A percentile compares a stretch with the other conserved stretches of the same genome.
Conservation (phyloP, 139 green algal genomes). For the Marvania coccoides region DNA sequence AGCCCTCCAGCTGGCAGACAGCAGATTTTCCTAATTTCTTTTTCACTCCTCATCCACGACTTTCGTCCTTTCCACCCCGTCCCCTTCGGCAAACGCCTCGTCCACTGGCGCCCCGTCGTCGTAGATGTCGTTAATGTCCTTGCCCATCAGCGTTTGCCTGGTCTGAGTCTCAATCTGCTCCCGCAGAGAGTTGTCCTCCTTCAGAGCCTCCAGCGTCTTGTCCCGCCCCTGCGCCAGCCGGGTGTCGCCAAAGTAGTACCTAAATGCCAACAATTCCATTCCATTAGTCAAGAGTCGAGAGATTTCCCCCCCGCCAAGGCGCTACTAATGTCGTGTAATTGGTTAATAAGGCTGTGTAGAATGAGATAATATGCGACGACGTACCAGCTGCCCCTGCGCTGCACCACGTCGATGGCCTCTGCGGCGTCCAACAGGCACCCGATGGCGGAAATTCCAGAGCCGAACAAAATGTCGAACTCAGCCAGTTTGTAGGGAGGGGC, state of each 20-base stretch:
- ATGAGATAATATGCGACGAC: no score
- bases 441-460: conserved; percentile 43
- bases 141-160: conserved; percentile 15
- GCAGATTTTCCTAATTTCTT: neutral
- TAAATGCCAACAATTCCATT: neutral
- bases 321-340: no score
- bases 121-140: conserved; percentile 39
- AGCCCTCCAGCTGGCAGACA: neutral
- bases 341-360: no score
- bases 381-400: conserved; percentile 58
- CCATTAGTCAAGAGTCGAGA: no score
- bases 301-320: no score
- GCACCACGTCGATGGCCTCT: conserved; percentile 59
- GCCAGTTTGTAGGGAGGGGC: conserved; percentile 62
- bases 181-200: conserved; percentile 26
- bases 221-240: conserved; percentile 54
- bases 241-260: conserved; percentile 41
- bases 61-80: conserved; percentile 8
- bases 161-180: conserved; percentile 47
- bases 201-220: conserved; percentile 43
- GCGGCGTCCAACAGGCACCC: conserved; percentile 74
- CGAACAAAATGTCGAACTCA: conserved; percentile 90
- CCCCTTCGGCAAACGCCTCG: conserved; percentile 20
- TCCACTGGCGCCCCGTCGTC: conserved; percentile 11
- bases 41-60: neutral